phyloP scores from a whole-genome alignment of 2,329 filamentous ascomycete species.

The Pseudocercospora crystallina region DNA sequence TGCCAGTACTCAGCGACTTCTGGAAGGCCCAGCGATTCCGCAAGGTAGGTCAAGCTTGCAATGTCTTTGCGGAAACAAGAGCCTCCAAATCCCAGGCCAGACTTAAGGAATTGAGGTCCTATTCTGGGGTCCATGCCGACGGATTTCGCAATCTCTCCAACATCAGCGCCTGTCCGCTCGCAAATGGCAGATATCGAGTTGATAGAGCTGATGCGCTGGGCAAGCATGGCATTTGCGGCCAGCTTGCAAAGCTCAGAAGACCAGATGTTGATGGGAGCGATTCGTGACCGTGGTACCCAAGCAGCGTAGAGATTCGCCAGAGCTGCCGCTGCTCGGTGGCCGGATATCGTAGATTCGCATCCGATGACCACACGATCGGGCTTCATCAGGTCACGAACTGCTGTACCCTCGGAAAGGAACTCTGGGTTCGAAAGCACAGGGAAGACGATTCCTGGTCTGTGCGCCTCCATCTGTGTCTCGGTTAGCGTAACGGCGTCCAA shows the following conservation, averaged over 20 bases:
- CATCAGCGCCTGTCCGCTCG: slow-evolving; percentile 71
- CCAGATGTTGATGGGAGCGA: slow-evolving; percentile 71
- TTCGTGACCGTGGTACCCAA: slow-evolving; percentile 67
- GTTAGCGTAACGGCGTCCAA: not conserved
- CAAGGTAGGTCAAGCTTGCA: slow-evolving; percentile 70
- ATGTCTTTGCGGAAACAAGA: slow-evolving; percentile 81
- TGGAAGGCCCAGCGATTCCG: slow-evolving; percentile 65
- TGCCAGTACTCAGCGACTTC: slow-evolving; percentile 76
- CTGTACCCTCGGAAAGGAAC: slow-evolving; percentile 74
- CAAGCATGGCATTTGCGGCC: slow-evolving; percentile 75
- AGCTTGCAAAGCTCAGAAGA: slow-evolving; percentile 77
- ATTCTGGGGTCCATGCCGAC: slow-evolving; percentile 63
- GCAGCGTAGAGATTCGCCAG: slow-evolving; percentile 66
- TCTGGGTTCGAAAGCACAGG: slow-evolving; percentile 79
- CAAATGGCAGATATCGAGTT: slow-evolving; percentile 77
- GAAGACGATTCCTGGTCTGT: slow-evolving; percentile 68
- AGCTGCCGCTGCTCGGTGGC: slow-evolving; percentile 61
- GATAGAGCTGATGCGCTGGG: slow-evolving; percentile 76
- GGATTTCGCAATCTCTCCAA: slow-evolving; percentile 63
- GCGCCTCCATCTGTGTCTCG: slow-evolving; percentile 37
- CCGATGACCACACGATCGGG: slow-evolving; percentile 76
- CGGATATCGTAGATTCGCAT: slow-evolving; percentile 61
- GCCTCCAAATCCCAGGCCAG: slow-evolving; percentile 73
- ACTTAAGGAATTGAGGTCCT: slow-evolving; percentile 69
- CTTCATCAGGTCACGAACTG: slow-evolving; percentile 66